Conservation (phyloP, 164 flowering plant genomes). For the Dillenia suffruticosa region DNA sequence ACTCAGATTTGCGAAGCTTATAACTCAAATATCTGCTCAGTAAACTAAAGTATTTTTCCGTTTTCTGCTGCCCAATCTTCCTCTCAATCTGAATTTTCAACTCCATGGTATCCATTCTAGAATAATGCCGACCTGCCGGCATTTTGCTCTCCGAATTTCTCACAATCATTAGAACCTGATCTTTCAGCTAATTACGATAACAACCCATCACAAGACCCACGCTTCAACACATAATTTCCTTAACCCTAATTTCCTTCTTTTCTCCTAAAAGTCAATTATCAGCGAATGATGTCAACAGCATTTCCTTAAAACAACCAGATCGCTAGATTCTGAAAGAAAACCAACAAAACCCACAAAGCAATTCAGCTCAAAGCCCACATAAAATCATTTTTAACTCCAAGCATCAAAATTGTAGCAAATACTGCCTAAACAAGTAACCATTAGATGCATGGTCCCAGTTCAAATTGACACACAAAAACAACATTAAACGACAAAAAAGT, state of each 20-base stretch:
- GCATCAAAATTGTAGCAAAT: too few species aligned
- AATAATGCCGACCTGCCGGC: slow-evolving; percentile 29
- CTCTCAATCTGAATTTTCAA: slow-evolving; percentile 46
- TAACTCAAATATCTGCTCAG: slow-evolving; percentile 40
- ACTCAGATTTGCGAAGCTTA: slow-evolving; percentile 56
- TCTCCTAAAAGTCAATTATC: slow-evolving; percentile 4
- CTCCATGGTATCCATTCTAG: slow-evolving; percentile 61
- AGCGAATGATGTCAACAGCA: too few species aligned
- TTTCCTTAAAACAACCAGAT: neutral
- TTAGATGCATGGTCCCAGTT: too few species aligned
- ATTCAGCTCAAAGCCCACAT: slow-evolving; percentile 14
- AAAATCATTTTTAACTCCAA: neutral
- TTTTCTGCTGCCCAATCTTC: slow-evolving; percentile 60
- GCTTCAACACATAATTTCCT: slow-evolving; percentile 8
- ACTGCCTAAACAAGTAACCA: too few species aligned
- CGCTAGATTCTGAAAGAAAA: slow-evolving; percentile 1
- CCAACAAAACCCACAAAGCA: slow-evolving; percentile 13
- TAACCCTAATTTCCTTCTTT: slow-evolving; percentile 24
- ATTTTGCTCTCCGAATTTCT: slow-evolving; percentile 24
- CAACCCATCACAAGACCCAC: slow-evolving; percentile 4
- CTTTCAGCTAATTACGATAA: neutral
- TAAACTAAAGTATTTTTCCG: slow-evolving; percentile 59
- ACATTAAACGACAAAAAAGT: too few species aligned
- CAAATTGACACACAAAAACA: too few species aligned
- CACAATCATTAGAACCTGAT: slow-evolving; percentile 14